Evolutionary conservation across 176 grass and related monocot species (phyloP).

Genomic region (Oryza rufipogon): DNA sequence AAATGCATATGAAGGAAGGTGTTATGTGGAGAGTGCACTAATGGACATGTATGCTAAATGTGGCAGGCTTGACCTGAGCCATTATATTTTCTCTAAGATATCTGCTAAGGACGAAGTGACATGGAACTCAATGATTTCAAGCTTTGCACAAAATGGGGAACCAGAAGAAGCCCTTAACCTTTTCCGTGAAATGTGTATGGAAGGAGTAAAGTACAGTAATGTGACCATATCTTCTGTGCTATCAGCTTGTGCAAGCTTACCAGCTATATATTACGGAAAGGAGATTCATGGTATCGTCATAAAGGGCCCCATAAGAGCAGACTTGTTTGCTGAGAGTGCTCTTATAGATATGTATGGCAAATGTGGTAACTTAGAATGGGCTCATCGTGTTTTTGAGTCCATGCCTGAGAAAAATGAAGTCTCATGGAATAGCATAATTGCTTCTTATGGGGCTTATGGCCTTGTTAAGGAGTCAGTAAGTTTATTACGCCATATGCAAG

Average conservation of each 20-base stretch:
- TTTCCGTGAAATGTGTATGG: constrained; percentile 73
- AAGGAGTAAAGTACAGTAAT: constrained; percentile 63
- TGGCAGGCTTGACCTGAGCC: constrained; percentile 71
- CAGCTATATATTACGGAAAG: constrained; percentile 74
- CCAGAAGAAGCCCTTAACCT: constrained; percentile 68
- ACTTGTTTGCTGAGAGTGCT: constrained; percentile 74
- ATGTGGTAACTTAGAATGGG: constrained; percentile 71
- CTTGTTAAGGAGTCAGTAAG: constrained; percentile 63
- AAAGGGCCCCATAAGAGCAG: constrained; percentile 58
- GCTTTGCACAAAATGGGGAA: constrained; percentile 78
- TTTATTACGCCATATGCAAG: constrained; percentile 68
- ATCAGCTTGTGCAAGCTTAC: constrained; percentile 77
- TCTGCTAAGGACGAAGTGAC: constrained; percentile 62
- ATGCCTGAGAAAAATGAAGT: constrained; percentile 81
- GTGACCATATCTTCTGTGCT: constrained; percentile 77
- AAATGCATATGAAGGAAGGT: constrained; percentile 69
- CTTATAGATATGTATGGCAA: constrained; percentile 92
- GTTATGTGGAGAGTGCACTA: constrained; percentile 75
- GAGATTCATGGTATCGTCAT: constrained; percentile 83
- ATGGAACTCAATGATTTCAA: constrained; percentile 96
- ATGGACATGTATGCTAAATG: constrained; percentile 92
- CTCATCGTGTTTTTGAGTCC: constrained; percentile 65
- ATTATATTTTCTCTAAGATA: constrained; percentile 69
- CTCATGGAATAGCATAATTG: constrained; percentile 91
- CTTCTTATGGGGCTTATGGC: constrained; percentile 85